phyloP scores from a whole-genome alignment of 768 basidiomycete species.

The Amanita rimosa region DNA sequence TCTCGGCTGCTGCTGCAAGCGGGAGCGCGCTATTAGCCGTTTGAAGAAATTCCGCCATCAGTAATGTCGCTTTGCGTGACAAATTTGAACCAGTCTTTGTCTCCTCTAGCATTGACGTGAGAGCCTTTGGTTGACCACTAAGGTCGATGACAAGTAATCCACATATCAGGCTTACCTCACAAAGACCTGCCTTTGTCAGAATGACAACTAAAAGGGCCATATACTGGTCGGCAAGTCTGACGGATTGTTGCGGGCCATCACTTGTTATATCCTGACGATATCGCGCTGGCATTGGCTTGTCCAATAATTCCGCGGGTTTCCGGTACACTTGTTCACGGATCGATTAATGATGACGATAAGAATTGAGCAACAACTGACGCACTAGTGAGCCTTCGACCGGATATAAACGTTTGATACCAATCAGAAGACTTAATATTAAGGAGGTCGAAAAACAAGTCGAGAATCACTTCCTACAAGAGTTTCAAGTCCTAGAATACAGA shows the following conservation, averaged over 20 bases:
- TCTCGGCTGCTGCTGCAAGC: slow-evolving; percentile 63
- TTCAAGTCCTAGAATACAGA: background rate
- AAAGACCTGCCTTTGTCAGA: slow-evolving; percentile 76
- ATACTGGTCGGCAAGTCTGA: slow-evolving; percentile 90
- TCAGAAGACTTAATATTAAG: slow-evolving; percentile 86
- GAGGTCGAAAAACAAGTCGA: slow-evolving; percentile 92
- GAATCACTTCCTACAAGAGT: slow-evolving; percentile 63
- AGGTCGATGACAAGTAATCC: background rate
- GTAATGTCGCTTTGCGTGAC: slow-evolving; percentile 81
- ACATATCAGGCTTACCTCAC: slow-evolving; percentile 50
- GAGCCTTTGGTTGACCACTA: slow-evolving; percentile 39
- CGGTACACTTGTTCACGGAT: slow-evolving; percentile 46
- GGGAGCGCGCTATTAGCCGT: slow-evolving; percentile 85
- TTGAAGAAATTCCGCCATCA: slow-evolving; percentile 86
- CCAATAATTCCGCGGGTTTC: slow-evolving; percentile 23
- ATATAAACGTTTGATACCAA: slow-evolving; percentile 90
- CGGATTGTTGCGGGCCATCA: slow-evolving; percentile 40
- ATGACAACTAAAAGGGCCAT: slow-evolving; percentile 76
- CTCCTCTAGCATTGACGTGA: slow-evolving; percentile 80
- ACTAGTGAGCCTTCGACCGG: slow-evolving; percentile 84
- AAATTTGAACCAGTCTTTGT: slow-evolving; percentile 56
- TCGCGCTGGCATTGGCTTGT: slow-evolving; percentile 17
- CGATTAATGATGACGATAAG: background rate
- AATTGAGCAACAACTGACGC: slow-evolving; percentile 13
- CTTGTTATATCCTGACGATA: slow-evolving; percentile 17